Percentiles rank a stretch among this genome's conserved stretches.
Conservation (phyloP, 176 grass and related monocot species). For the Puccinellia tenuiflora region DNA sequence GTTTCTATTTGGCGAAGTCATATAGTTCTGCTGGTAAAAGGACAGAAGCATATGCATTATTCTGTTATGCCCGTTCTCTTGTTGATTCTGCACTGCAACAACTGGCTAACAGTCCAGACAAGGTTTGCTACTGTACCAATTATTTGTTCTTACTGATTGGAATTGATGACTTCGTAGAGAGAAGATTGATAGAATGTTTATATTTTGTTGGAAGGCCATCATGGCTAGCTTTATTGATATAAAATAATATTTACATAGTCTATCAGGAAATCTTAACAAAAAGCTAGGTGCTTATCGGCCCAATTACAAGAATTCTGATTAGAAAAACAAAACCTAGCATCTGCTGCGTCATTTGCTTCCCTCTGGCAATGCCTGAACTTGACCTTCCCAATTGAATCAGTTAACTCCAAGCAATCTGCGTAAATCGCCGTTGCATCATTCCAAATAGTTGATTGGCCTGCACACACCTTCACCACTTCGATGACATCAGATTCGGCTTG, state of each 20-base stretch:
- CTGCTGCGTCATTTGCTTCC: background rate
- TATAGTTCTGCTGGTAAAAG: constrained; percentile 95
- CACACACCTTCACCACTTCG: background rate
- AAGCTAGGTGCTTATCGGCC: background rate
- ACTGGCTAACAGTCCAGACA: constrained; percentile 49
- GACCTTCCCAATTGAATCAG: background rate
- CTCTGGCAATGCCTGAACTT: background rate
- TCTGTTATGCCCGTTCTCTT: constrained; percentile 71
- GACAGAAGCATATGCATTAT: constrained; percentile 83
- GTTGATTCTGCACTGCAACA: constrained; percentile 53
- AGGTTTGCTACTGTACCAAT: constrained; percentile 38
- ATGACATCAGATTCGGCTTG: background rate
- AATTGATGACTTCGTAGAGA: background rate
- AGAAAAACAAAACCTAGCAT: background rate
- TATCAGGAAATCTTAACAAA: background rate
- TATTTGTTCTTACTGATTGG: background rate
- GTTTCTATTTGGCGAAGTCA: constrained; percentile 95
- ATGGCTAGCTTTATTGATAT: background rate
- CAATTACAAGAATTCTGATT: background rate
- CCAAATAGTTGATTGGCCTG: background rate
- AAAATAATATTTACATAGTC: background rate
- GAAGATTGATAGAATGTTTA: background rate
- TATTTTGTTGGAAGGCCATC: background rate
- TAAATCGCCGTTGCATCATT: background rate
- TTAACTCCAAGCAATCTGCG: background rate